Evolutionary conservation across 228 moss, liverwort and hornwort genomes (phyloP).

Genomic region (Sphagnum fallax): DNA sequence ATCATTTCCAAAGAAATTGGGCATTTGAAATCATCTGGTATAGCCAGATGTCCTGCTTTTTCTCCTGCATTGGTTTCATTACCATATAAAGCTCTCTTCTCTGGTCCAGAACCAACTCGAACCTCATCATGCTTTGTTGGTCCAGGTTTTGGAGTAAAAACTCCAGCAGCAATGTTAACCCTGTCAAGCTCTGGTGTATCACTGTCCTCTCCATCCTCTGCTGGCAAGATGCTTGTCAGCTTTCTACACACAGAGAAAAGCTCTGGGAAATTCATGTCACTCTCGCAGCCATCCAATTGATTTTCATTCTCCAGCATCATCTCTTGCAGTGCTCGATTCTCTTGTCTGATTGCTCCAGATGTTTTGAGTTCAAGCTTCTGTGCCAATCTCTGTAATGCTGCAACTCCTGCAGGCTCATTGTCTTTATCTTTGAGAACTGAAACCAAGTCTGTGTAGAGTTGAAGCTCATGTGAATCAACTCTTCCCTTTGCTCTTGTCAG

Average conservation of each 20-base stretch:
- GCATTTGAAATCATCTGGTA: conserved; percentile 72
- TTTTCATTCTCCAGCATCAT: conserved; percentile 43
- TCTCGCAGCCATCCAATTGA: conserved; percentile 10
- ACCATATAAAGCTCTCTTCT: conserved; percentile 6
- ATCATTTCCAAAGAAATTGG: conserved; percentile 74
- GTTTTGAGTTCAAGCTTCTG: conserved; percentile 55
- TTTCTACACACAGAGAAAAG: conserved; percentile 26
- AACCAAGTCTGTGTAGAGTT: conserved; percentile 40
- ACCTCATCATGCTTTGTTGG: conserved; percentile 5
- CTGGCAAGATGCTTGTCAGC: conserved; percentile 31
- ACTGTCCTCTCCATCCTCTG: conserved; percentile 17
- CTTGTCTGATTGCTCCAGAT: conserved; percentile 45
- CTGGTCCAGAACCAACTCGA: conserved; percentile 1
- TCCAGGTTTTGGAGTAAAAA: conserved; percentile 7
- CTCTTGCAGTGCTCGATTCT: conserved; percentile 56
- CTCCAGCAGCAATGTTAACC: conserved; percentile 34
- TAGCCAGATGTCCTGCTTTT: conserved; percentile 11
- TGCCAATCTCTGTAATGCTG: conserved; percentile 42
- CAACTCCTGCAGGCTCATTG: conserved; percentile 22
- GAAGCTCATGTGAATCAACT: conserved; percentile 38
- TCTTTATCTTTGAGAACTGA: conserved; percentile 18
- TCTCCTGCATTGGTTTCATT: conserved; percentile 6
- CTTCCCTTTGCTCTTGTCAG: conserved; percentile 73
- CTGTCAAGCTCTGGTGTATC: conserved; percentile 31
- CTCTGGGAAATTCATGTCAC: conserved; percentile 27